Conservation (phyloP, 2,329 filamentous ascomycete genomes). For the Plectosphaerella cucumerina region DNA sequence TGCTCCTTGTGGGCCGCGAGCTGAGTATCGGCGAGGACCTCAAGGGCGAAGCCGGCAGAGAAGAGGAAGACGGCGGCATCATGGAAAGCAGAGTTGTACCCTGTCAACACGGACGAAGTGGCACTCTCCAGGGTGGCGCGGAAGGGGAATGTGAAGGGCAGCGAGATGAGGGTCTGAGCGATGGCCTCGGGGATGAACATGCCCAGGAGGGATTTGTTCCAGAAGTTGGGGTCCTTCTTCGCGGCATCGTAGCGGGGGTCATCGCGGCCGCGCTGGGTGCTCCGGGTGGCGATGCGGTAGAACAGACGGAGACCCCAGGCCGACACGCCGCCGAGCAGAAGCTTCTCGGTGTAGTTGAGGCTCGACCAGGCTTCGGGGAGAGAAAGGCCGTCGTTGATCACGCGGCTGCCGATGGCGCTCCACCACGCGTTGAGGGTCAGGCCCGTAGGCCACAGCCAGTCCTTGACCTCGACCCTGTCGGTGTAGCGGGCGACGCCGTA, state of each 20-base stretch:
- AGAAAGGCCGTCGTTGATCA: slow-evolving; percentile 39
- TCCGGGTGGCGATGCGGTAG: slow-evolving; percentile 46
- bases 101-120: slow-evolving; percentile 5
- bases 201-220: slow-evolving; percentile 50
- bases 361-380: slow-evolving; percentile 39
- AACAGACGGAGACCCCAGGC: slow-evolving; percentile 54
- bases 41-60: slow-evolving; percentile 49
- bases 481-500: slow-evolving; percentile 48
- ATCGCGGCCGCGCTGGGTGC: slow-evolving; percentile 45
- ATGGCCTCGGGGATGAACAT: slow-evolving; percentile 54
- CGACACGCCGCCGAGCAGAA: slow-evolving; percentile 52
- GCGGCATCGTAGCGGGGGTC: slow-evolving; percentile 49
- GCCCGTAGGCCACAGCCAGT: slow-evolving; percentile 53
- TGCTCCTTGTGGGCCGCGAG: slow-evolving; percentile 42
- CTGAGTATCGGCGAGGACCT: slow-evolving; percentile 53
- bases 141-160: slow-evolving; percentile 55
- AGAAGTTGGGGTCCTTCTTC: slow-evolving; percentile 49
- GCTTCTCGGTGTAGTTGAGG: slow-evolving; percentile 48
- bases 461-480: slow-evolving; percentile 54
- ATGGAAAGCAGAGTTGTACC: slow-evolving; percentile 20
- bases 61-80: slow-evolving; percentile 50
- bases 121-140: slow-evolving; percentile 25
- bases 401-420: slow-evolving; percentile 49
- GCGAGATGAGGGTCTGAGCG: slow-evolving; percentile 50
- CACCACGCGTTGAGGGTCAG: slow-evolving; percentile 58